Percentiles rank a stretch among this genome's conserved stretches.
Conservation (phyloP, 1,284 basidiomycete species). For the Uromyces viciae-fabae region DNA sequence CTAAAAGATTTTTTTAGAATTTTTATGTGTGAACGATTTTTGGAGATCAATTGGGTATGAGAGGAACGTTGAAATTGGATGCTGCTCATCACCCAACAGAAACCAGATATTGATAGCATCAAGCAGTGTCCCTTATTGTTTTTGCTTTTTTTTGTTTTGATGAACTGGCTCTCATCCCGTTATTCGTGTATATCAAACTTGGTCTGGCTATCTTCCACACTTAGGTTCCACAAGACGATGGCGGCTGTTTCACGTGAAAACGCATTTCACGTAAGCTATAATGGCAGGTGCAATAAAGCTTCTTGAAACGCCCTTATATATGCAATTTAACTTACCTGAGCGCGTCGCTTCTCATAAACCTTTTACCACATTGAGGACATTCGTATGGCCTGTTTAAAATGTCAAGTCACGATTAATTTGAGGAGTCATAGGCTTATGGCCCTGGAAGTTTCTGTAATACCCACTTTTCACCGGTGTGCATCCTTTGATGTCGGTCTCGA, state of each 20-base stretch:
- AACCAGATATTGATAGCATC: too few species aligned
- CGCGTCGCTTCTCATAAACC: constrained; percentile 43
- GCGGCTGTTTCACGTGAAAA: not conserved
- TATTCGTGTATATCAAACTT: constrained; percentile 4
- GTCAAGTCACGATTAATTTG: not conserved
- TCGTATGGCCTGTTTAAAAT: constrained; percentile 20
- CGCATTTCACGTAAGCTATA: not conserved
- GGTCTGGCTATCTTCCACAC: constrained; percentile 17
- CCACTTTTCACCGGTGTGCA: constrained; percentile 45
- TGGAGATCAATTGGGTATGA: too few species aligned
- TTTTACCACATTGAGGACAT: constrained; percentile 28
- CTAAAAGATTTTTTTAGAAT: too few species aligned
- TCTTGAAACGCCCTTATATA: too few species aligned
- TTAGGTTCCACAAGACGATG: constrained; percentile 25
- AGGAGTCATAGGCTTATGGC: not conserved
- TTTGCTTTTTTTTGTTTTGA: too few species aligned
- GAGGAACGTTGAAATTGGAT: too few species aligned
- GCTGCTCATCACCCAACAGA: too few species aligned
- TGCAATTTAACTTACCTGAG: constrained; percentile 11
- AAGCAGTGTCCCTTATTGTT: too few species aligned
- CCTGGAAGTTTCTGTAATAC: not conserved
- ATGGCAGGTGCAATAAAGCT: not conserved
- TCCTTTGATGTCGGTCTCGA: constrained; percentile 40
- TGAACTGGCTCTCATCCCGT: not conserved
- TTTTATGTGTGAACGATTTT: too few species aligned